Evolutionary conservation across 495 filamentous ascomycete genomes (phyloP).

Genomic region (Trichoderma orchidacearum): DNA sequence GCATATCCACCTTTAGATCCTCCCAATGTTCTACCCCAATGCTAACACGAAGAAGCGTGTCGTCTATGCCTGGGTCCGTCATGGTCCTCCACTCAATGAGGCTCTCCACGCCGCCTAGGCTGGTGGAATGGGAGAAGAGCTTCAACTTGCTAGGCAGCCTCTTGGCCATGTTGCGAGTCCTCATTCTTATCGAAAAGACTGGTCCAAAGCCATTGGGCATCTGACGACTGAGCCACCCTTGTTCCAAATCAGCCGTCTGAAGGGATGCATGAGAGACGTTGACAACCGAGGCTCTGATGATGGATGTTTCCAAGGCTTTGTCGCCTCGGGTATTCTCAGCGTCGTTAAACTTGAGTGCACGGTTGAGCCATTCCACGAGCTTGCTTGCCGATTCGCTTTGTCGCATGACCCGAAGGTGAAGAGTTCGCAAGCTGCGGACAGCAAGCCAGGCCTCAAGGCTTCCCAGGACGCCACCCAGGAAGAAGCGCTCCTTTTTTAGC

Average conservation of each 20-base stretch:
- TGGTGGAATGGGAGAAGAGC: constrained; percentile 89
- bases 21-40: constrained; percentile 79
- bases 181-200: constrained; percentile 66
- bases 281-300: constrained; percentile 30
- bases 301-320: neutral
- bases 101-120: constrained; percentile 84
- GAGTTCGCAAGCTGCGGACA: constrained; percentile 67
- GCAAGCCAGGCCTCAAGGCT: constrained; percentile 87
- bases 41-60: constrained; percentile 63
- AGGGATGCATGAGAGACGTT: constrained; percentile 61
- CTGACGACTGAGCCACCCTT: constrained; percentile 66
- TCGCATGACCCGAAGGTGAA: constrained; percentile 65
- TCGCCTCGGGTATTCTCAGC: constrained; percentile 11
- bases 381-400: constrained; percentile 55
- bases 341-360: constrained; percentile 23
- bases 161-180: constrained; percentile 43
- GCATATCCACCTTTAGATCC: constrained; percentile 66
- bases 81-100: constrained; percentile 83
- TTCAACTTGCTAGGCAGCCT: constrained; percentile 60
- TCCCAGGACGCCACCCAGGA: constrained; percentile 77
- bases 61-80: constrained; percentile 63
- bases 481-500: constrained; percentile 51
- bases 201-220: constrained; percentile 89
- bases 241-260: constrained; percentile 44
- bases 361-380: constrained; percentile 58